Evolutionary conservation across 75 land plant genomes (phyloP).

Genomic region (Pseudotsuga menziesii): DNA sequence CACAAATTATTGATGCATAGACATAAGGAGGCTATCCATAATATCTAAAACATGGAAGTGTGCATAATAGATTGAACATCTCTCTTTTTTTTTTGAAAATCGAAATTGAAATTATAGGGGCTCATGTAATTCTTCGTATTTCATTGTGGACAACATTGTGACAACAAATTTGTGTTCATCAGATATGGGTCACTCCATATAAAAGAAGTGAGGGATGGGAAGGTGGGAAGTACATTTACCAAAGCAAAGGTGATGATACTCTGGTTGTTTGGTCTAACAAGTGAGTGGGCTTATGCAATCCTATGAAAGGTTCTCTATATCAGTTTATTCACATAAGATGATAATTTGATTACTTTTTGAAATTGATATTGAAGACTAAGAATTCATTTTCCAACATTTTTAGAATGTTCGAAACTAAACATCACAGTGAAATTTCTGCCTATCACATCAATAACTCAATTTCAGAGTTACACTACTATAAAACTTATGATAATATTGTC

Average conservation of each 20-base stretch:
- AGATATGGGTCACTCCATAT: slow-evolving; percentile 88
- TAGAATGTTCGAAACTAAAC: neutral
- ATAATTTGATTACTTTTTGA: neutral
- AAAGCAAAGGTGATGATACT: slow-evolving; percentile 86
- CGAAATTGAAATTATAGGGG: neutral
- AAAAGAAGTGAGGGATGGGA: slow-evolving; percentile 82
- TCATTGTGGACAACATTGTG: neutral
- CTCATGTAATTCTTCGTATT: neutral
- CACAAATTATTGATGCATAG: neutral
- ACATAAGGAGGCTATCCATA: neutral
- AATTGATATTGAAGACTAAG: neutral
- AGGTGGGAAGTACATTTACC: slow-evolving; percentile 61
- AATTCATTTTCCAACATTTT: neutral
- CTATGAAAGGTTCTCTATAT: neutral
- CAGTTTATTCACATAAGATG: neutral
- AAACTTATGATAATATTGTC: slow-evolving; percentile 1
- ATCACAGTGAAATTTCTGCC: neutral
- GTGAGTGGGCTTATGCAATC: slow-evolving; percentile 24
- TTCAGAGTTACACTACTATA: neutral
- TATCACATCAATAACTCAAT: neutral
- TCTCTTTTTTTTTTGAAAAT: neutral
- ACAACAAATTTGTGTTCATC: slow-evolving; percentile 8
- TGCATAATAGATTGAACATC: neutral
- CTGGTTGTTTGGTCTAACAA: slow-evolving; percentile 76
- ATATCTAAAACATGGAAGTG: neutral